Evolutionary conservation across 805 yeast species (phyloP).

Genomic region (Candida insectalens): DNA sequence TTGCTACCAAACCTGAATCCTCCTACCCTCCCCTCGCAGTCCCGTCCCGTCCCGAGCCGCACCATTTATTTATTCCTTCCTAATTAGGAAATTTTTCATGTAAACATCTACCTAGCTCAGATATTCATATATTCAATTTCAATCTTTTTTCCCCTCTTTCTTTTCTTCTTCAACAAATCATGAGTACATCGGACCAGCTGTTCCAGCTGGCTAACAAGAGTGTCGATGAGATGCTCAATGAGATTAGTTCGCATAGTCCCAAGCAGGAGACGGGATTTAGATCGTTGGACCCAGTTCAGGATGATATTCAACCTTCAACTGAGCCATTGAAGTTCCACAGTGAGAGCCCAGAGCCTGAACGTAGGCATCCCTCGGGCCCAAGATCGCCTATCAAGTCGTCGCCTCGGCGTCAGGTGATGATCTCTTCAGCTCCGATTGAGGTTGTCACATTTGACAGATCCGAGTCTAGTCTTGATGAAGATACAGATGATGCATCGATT

Average conservation of each 20-base stretch:
- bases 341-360: background rate
- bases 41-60: no score
- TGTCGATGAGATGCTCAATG: constrained; percentile 29
- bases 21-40: no score
- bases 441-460: constrained; percentile 30
- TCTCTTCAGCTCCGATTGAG: constrained; percentile 15
- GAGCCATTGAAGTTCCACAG: constrained; percentile 11
- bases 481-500: constrained; percentile 4
- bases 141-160: background rate
- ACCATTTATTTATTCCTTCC: no score
- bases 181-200: constrained; percentile 6
- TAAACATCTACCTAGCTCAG: no score
- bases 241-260: constrained; percentile 13
- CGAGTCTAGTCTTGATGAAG: constrained; percentile 17
- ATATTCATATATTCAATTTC: no score
- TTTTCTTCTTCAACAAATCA: constrained; percentile 1
- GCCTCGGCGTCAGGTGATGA: constrained; percentile 28
- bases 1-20: no score
- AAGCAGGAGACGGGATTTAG: background rate
- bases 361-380: constrained; percentile 18
- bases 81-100: no score
- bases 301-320: constrained; percentile 11
- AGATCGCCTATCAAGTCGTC: constrained; percentile 8
- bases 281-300: background rate
- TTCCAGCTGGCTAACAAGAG: constrained; percentile 25